These are phyloP conservation scores for Seiridium cupressi DNA, from an alignment of 2,329 filamentous ascomycete species.

Conservation along the genomic window DNA sequence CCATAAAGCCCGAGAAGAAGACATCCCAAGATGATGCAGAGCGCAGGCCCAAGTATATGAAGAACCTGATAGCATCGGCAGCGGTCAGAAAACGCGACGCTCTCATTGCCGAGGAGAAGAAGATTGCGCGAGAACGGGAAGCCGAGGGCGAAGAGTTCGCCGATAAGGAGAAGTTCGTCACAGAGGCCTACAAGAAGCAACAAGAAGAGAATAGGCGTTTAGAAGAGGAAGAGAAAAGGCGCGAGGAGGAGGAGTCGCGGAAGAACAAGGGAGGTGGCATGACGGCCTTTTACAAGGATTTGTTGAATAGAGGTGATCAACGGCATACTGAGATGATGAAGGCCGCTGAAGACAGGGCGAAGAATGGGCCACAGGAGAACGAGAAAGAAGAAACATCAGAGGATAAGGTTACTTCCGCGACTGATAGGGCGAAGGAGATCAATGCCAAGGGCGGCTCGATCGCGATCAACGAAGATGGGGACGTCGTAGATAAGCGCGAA, in stretches of 20 bases:
- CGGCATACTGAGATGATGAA: slow-evolving; percentile 68
- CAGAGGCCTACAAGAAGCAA: slow-evolving; percentile 77
- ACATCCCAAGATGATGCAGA: slow-evolving; percentile 49
- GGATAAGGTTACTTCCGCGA: slow-evolving; percentile 52
- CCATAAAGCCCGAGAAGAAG: slow-evolving; percentile 64
- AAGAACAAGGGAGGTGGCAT: slow-evolving; percentile 69
- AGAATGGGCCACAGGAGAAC: slow-evolving; percentile 33
- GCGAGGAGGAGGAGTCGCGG: slow-evolving; percentile 63
- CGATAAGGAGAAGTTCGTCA: slow-evolving; percentile 85
- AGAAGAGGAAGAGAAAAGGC: slow-evolving; percentile 68
- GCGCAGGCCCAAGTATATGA: slow-evolving; percentile 76
- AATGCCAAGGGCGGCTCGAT: slow-evolving; percentile 61
- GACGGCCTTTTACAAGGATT: slow-evolving; percentile 73
- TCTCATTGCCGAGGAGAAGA: slow-evolving; percentile 76
- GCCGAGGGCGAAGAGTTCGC: slow-evolving; percentile 78
- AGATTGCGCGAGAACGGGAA: slow-evolving; percentile 73
- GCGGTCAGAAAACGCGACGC: slow-evolving; percentile 76
- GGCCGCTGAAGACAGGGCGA: slow-evolving; percentile 58
- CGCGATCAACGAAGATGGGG: slow-evolving; percentile 76
- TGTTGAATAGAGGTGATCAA: slow-evolving; percentile 69
- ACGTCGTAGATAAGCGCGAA: slow-evolving; percentile 82
- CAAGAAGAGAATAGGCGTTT: slow-evolving; percentile 70
- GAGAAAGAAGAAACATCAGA: slow-evolving; percentile 33
- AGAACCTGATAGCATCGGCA: slow-evolving; percentile 68
- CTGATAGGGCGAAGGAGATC: slow-evolving; percentile 65